phyloP scores from a whole-genome alignment of 179 eudicot genomes.

The Camellia oleifera region DNA sequence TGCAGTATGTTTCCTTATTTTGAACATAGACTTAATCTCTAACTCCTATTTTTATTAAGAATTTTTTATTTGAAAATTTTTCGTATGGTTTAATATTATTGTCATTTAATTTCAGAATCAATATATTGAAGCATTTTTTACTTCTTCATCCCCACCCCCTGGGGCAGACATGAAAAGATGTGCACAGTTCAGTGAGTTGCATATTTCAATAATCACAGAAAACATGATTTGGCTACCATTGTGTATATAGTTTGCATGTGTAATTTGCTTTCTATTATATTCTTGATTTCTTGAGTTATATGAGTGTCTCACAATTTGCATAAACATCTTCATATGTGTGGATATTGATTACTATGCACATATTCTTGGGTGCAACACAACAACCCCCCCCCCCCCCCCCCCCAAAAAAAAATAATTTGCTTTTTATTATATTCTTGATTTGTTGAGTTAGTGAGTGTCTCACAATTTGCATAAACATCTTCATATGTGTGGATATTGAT shows the following conservation, averaged over 20 bases:
- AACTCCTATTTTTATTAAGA: neutral
- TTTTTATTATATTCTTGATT: neutral
- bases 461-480: neutral
- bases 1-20: neutral
- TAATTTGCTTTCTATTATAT: neutral
- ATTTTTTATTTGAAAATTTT: neutral
- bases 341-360: too few species aligned
- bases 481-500: neutral
- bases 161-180: neutral
- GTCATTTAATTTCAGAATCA: neutral
- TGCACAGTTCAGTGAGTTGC: neutral
- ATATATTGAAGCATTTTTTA: neutral
- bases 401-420: too few species aligned
- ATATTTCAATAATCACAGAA: neutral
- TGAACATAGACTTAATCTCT: neutral
- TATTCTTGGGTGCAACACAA: too few species aligned
- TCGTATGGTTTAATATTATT: neutral
- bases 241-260: neutral
- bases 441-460: neutral
- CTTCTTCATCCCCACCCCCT: neutral
- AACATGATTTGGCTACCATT: neutral
- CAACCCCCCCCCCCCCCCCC: too few species aligned
- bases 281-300: too few species aligned
- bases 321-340: too few species aligned
- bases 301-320: too few species aligned